These are phyloP conservation scores for Usnea hakonensis DNA, from an alignment of 495 filamentous ascomycete species.

Conservation along the genomic window DNA sequence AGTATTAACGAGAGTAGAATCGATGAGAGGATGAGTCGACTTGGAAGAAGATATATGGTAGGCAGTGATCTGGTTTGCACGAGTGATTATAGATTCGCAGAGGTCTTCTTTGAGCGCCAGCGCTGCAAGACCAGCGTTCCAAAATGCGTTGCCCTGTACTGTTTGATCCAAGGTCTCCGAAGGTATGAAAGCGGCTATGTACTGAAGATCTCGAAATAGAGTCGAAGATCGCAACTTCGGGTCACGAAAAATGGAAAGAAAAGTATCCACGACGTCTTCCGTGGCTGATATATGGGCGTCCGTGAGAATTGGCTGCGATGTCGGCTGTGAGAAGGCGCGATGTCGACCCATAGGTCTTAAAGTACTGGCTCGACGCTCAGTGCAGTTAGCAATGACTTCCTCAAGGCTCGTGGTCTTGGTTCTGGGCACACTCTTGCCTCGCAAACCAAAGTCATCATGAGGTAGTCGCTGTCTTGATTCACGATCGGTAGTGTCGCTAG, in stretches of 20 bases:
- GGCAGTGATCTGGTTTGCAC: conserved; percentile 61
- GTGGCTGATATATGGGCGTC: conserved; percentile 45
- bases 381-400: conserved; percentile 59
- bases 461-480: neutral
- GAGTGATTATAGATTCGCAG: conserved; percentile 81
- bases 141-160: conserved; percentile 84
- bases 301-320: conserved; percentile 19
- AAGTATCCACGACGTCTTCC: conserved; percentile 68
- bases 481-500: conserved; percentile 35
- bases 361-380: conserved; percentile 57
- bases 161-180: conserved; percentile 73
- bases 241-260: conserved; percentile 73
- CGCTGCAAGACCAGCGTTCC: conserved; percentile 85
- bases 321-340: conserved; percentile 19
- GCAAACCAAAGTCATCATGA: neutral
- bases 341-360: conserved; percentile 32
- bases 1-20: conserved; percentile 42
- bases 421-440: conserved; percentile 16
- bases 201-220: conserved; percentile 90
- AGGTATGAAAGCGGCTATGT: conserved; percentile 88
- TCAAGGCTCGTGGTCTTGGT: conserved; percentile 43
- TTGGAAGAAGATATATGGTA: conserved; percentile 37
- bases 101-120: conserved; percentile 84
- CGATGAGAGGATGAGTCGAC: conserved; percentile 37
- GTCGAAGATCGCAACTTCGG: conserved; percentile 74